Evolutionary conservation across 2,329 filamentous ascomycete genomes (phyloP).

Genomic region (Coniochaeta ligniaria): DNA sequence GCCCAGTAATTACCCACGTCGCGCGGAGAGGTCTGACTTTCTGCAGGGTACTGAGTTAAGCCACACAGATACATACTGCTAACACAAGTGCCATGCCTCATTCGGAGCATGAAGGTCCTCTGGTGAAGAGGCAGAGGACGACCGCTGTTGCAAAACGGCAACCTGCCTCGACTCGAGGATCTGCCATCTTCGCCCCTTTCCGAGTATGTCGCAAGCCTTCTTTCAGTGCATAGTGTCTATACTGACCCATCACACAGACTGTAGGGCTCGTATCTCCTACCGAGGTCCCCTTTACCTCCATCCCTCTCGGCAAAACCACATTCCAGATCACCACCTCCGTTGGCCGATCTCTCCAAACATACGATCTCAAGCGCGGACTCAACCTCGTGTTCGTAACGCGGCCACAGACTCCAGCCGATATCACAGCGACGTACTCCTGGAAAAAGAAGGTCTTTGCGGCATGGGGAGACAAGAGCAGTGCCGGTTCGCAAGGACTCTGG

Average conservation of each 20-base stretch:
- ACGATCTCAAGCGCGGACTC: conserved; percentile 83
- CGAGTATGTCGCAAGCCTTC: conserved; percentile 51
- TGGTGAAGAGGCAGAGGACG: conserved; percentile 25
- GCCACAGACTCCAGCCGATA: conserved; percentile 77
- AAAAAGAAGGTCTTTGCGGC: conserved; percentile 84
- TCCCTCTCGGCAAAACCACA: conserved; percentile 85
- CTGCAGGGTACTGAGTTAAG: not conserved
- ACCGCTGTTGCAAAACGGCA: not conserved
- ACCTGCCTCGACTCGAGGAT: conserved; percentile 33
- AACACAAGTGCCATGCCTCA: conserved; percentile 39
- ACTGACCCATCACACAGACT: conserved; percentile 49
- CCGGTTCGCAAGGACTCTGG: conserved; percentile 66
- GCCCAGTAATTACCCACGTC: not conserved
- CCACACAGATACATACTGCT: not conserved
- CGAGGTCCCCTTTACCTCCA: conserved; percentile 78
- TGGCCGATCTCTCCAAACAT: conserved; percentile 85
- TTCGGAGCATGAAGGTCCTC: conserved; percentile 42
- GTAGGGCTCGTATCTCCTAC: conserved; percentile 91
- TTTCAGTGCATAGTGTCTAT: not conserved
- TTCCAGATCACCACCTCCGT: conserved; percentile 97
- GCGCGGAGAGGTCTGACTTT: not conserved
- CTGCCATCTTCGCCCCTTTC: conserved; percentile 88
- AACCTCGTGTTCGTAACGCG: conserved; percentile 90
- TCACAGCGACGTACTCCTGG: conserved; percentile 84
- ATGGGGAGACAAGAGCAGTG: conserved; percentile 60